Conservation (phyloP, 1,284 basidiomycete species). For the Cystobasidium sp. region DNA sequence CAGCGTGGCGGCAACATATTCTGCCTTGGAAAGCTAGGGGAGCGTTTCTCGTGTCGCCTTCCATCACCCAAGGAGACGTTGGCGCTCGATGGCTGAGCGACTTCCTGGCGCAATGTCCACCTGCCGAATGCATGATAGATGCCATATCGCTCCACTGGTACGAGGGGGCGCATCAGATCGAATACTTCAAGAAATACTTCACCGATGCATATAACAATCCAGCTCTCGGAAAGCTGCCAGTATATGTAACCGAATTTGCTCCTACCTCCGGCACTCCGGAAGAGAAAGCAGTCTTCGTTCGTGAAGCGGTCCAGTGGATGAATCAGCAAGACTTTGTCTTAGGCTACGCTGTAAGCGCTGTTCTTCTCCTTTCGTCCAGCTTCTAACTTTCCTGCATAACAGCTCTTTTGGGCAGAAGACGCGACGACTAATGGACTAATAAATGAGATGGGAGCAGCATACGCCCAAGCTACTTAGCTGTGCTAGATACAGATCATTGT, state of each 20-base stretch:
- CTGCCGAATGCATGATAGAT: background rate
- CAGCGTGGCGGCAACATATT: conserved; percentile 12
- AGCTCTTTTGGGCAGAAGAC: conserved; percentile 14
- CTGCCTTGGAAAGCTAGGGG: conserved; percentile 22
- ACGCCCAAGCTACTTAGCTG: conserved; percentile 11
- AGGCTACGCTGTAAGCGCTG: conserved; percentile 16
- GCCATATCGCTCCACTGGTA: conserved; percentile 27
- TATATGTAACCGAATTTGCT: conserved; percentile 17
- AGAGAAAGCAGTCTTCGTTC: conserved; percentile 7
- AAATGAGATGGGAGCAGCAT: conserved; percentile 15
- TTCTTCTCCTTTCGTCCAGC: background rate
- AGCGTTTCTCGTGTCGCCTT: conserved; percentile 15
- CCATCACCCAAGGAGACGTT: conserved; percentile 1
- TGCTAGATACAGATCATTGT: background rate
- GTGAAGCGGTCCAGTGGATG: conserved; percentile 14
- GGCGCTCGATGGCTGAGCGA: background rate
- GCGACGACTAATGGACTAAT: background rate
- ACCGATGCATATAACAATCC: conserved; percentile 14
- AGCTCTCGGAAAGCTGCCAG: conserved; percentile 3
- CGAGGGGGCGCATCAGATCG: conserved; percentile 9
- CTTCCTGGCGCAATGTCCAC: conserved; percentile 21
- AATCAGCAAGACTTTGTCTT: conserved; percentile 8
- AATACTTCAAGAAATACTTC: conserved; percentile 29
- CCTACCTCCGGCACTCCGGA: conserved; percentile 9
- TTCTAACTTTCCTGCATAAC: background rate